These are phyloP conservation scores for Penicillium italicum DNA, from an alignment of 2,329 filamentous ascomycete genomes.

Conservation along the genomic window DNA sequence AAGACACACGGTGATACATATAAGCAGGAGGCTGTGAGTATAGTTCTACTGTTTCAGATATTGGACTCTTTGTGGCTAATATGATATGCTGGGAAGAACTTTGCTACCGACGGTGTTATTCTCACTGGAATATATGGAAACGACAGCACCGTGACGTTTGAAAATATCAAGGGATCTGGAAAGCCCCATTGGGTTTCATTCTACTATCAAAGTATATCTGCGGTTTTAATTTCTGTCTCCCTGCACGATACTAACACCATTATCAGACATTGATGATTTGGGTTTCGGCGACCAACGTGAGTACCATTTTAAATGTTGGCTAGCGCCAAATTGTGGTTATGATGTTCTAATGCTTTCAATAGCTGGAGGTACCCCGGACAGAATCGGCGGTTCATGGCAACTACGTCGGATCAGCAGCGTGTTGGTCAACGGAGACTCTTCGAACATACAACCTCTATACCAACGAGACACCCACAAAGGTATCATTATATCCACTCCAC, in stretches of 20 bases:
- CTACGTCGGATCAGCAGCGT: slow-evolving; percentile 59
- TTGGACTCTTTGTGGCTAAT: neutral
- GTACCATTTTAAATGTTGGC: neutral
- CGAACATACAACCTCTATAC: slow-evolving; percentile 50
- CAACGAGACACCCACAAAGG: slow-evolving; percentile 59
- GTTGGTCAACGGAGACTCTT: slow-evolving; percentile 53
- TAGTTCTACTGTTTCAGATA: neutral
- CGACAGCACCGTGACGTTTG: slow-evolving; percentile 53
- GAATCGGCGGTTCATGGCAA: slow-evolving; percentile 59
- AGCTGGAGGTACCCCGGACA: slow-evolving; percentile 55
- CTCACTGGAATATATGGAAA: slow-evolving; percentile 54
- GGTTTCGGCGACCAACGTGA: slow-evolving; percentile 27
- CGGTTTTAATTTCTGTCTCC: neutral
- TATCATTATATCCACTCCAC: slow-evolving; percentile 56
- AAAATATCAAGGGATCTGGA: slow-evolving; percentile 48
- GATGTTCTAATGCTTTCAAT: neutral
- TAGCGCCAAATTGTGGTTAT: neutral
- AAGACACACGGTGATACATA: slow-evolving; percentile 48
- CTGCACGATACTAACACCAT: neutral
- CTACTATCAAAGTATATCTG: slow-evolving; percentile 49
- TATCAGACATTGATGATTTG: slow-evolving; percentile 23
- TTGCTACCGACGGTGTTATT: slow-evolving; percentile 48
- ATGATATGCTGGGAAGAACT: slow-evolving; percentile 32
- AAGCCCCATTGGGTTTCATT: slow-evolving; percentile 57
- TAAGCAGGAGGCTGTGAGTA: slow-evolving; percentile 50